Percentiles rank a stretch among this genome's conserved stretches.
Evolutionary conservation across 768 basidiomycete genomes (phyloP).

Genomic region (Dioszegia hungarica): DNA sequence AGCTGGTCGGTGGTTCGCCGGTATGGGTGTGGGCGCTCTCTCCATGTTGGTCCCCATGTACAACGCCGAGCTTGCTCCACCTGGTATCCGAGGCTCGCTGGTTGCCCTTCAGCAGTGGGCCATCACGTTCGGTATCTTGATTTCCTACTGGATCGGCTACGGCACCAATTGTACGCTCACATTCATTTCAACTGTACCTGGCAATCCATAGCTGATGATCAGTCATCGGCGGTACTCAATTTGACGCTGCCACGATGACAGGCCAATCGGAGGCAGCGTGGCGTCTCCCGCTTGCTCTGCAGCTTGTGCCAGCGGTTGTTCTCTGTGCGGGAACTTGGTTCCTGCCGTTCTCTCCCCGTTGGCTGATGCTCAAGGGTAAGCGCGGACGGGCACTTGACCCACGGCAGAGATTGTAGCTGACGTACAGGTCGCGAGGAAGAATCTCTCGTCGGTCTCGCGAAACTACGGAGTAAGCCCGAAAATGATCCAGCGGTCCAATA

Average conservation of each 20-base stretch:
- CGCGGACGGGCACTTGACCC: too few species aligned
- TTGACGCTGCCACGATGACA: constrained; percentile 1
- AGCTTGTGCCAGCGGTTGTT: constrained; percentile 67
- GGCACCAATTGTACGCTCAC: constrained; percentile 61
- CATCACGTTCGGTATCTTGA: constrained; percentile 58
- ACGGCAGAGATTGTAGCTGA: background rate
- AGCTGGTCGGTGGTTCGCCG: constrained; percentile 66
- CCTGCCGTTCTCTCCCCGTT: constrained; percentile 76
- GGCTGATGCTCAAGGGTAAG: constrained; percentile 57
- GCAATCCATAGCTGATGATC: background rate
- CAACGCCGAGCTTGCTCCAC: constrained; percentile 58
- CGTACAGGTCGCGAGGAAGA: constrained; percentile 64
- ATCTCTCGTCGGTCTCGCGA: constrained; percentile 61
- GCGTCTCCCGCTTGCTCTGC: constrained; percentile 68
- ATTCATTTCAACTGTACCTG: too few species aligned
- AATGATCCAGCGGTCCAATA: constrained; percentile 62
- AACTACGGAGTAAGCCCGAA: constrained; percentile 57
- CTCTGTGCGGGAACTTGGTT: constrained; percentile 67
- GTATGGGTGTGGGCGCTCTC: constrained; percentile 73
- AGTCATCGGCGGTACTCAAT: constrained; percentile 49
- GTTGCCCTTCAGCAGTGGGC: constrained; percentile 77
- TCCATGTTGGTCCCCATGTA: constrained; percentile 80
- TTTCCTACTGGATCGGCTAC: constrained; percentile 54
- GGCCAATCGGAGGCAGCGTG: constrained; percentile 66
- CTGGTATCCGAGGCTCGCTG: constrained; percentile 73